These are phyloP conservation scores for Daedalea quercina DNA, from an alignment of 768 basidiomycete genomes.

Conservation along the genomic window DNA sequence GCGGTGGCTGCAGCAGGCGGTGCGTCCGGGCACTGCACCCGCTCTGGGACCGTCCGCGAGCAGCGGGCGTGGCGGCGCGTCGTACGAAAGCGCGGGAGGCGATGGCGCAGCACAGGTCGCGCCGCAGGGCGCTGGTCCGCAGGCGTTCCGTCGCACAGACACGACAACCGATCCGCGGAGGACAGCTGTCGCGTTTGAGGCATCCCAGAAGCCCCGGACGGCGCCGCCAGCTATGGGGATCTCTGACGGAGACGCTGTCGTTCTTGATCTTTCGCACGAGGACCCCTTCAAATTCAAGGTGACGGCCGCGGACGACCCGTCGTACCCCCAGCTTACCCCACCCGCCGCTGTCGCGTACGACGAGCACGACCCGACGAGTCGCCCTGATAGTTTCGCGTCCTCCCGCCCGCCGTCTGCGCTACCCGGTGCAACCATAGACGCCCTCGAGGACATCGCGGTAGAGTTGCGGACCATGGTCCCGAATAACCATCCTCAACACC, in stretches of 20 bases:
- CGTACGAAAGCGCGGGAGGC: not conserved
- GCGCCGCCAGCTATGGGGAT: not conserved
- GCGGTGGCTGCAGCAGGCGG: too few relatives aligned
- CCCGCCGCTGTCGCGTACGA: not conserved
- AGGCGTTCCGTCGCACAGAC: not conserved
- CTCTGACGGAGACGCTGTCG: not conserved
- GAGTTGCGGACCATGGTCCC: constrained; percentile 7
- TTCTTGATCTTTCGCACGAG: not conserved
- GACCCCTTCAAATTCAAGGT: not conserved
- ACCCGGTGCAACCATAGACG: constrained; percentile 8
- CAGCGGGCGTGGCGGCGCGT: not conserved
- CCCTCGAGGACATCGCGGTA: constrained; percentile 15
- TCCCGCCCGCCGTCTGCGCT: not conserved
- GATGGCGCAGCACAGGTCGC: not conserved
- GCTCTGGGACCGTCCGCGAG: too few relatives aligned
- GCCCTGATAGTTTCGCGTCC: not conserved
- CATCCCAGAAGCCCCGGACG: not conserved
- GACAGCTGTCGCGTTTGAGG: not conserved
- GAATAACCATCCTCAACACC: not conserved
- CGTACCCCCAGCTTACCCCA: not conserved
- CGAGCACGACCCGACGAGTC: not conserved
- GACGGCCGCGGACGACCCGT: not conserved
- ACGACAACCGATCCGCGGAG: not conserved
- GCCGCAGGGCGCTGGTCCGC: not conserved
- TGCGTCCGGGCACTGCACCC: too few relatives aligned